Evolutionary conservation across 139 green algal genomes (phyloP).

Genomic region (Picochlorum sp.): DNA sequence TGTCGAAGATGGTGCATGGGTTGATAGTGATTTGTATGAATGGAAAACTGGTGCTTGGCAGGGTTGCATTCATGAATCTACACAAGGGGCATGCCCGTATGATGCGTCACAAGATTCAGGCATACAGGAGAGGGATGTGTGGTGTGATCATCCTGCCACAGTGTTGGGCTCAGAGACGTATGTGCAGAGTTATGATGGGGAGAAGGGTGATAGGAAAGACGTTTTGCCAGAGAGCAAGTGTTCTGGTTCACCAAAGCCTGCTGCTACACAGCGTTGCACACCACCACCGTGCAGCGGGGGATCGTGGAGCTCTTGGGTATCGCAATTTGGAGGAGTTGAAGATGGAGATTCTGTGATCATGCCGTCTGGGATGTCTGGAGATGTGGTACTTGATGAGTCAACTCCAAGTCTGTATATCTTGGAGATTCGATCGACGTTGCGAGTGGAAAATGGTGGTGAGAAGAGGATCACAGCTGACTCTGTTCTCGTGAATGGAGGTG

Average conservation of each 20-base stretch:
- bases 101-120: not conserved
- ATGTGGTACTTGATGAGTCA: not conserved
- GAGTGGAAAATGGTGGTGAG: not conserved
- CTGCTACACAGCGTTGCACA: not conserved
- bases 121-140: not conserved
- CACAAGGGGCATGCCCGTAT: not conserved
- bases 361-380: not conserved
- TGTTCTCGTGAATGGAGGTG: not conserved
- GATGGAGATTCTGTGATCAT: conserved; percentile 1
- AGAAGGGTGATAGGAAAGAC: not conserved
- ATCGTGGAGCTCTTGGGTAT: not conserved
- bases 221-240: not conserved
- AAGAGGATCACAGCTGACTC: not conserved
- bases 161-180: not conserved
- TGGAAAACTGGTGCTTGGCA: not conserved
- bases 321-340: not conserved
- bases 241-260: not conserved
- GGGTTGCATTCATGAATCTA: not conserved
- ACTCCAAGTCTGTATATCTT: not conserved
- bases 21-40: not conserved
- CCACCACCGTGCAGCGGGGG: not conserved
- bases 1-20: not conserved
- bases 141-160: not conserved
- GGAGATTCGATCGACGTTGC: not conserved
- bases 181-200: not conserved